Base-by-base conservation (phyloP, 495 filamentous ascomycete species). In the Talaromyces borbonicus region DNA sequence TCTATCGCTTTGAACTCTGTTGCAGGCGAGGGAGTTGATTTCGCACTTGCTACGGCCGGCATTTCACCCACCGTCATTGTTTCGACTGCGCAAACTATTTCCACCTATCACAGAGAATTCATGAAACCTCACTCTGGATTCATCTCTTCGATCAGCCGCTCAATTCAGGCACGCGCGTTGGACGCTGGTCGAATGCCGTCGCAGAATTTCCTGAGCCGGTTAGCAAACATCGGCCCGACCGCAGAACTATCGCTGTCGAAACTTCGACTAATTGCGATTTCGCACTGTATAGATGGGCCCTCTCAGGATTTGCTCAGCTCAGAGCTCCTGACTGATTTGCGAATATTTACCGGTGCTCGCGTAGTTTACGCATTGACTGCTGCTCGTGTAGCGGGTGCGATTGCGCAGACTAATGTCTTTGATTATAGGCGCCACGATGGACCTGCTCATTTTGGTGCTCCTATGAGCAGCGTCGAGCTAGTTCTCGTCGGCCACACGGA, bases 1-100 rank as follows among this genome's bases (percentile, higher is more conserved):
- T 88, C 88, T 0, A 70, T 97, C 15, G 92, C 90, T 20, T 75
- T 99, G 50, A 96, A 86, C 57, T 88, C 88, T 2, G 87, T 92
- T 16, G 84, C 86, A 25, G 79, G 84, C 6, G 69, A 73, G 19
- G 73, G 73, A 24, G 73, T 81, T 2, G 79, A 92, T 58, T 73
- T 95, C 24, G 68, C 71, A 27, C 56, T 85, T 23, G 87, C 87
- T 9, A 83, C 85, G 8, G 70, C 77, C 40, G 75, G 76, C 20
- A 72, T 94, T 19, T 74, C 81, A 7, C 93, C 92, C 8, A 97
- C 88, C 11, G 71, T 97, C 48, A 71, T 96, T 33, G 77, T 94
- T 31, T 80, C 84, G 2, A 87, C 85, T 0, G 80, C 92, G 1
- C 69, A 76, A 20, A 85, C 87, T 1, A 76, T 93, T 20, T 59